Base-by-base conservation (phyloP, 2,329 filamentous ascomycete genomes). In the Leptographium radiaticola region DNA sequence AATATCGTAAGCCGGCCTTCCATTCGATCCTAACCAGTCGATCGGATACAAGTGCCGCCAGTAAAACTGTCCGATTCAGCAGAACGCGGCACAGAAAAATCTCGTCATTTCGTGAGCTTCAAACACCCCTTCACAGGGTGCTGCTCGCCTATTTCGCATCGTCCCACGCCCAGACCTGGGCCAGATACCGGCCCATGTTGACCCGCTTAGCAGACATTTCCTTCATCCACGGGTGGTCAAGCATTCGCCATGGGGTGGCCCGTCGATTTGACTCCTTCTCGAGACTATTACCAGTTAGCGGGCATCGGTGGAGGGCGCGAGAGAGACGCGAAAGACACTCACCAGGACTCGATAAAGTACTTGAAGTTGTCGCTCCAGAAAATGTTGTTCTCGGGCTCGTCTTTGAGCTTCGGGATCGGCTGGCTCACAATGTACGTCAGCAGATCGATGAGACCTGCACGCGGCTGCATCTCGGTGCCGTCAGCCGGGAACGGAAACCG, bases 281-380 rank as follows among this genome's bases (percentile, higher is more conserved):
- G 55, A 98, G 79, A 72, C 93, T 97, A 46, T 6, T 2, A 40
- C 15, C 13, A 6, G 16, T 20, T 16, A 9, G 8, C 6, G 6
- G 61, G 55, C 50, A 38, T 43, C 40, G 8, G 6, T 65, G 62
- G 49, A 59, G 25, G 33, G 18, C 15, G 7, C 20, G 25, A n/a
- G 13, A 2, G 39, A 46, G 34, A 36, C 42, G 42, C 13, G 15
- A 39, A 25, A 46, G 18, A 53, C 25, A 83, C 88, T 66, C 80
- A 97, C 91, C 93, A 97, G 80, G 90, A 96, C 71, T 96, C 90
- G 63, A 98, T 96, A 63, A 98, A 98, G 68, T 96, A 96, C 69
- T 98, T 98, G 71, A 98, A 97, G 65, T 87, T 95, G 62, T 94
- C 87, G 62, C 87, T 95, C 93, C 93, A 98, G 65, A 84, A 85